Conservation (phyloP, 768 basidiomycete genomes). For the Mycena vitilis region DNA sequence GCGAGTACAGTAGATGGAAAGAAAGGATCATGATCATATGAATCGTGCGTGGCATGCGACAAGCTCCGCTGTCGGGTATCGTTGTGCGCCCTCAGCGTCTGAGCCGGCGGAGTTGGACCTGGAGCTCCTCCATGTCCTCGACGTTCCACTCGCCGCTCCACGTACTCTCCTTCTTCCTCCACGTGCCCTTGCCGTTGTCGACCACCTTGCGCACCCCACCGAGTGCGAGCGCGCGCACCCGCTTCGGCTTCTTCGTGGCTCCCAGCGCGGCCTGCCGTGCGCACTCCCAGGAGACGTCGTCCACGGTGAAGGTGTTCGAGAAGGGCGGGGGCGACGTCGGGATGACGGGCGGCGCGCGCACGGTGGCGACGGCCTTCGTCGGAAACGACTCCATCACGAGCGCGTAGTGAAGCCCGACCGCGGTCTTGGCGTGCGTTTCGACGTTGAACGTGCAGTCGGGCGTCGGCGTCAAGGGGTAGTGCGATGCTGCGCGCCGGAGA, state of each 20-base stretch:
- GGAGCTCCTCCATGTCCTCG: constrained; percentile 42
- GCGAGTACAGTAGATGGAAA: constrained; percentile 18
- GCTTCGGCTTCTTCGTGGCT: constrained; percentile 9
- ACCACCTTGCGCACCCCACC: constrained; percentile 29
- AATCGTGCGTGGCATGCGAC: not conserved
- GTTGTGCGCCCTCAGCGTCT: constrained; percentile 1
- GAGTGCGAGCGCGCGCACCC: not conserved
- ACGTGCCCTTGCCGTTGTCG: constrained; percentile 32
- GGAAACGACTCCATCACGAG: constrained; percentile 27
- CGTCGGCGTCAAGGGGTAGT: constrained; percentile 30
- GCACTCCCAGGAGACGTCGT: constrained; percentile 32
- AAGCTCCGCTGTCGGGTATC: constrained; percentile 9
- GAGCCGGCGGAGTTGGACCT: constrained; percentile 23
- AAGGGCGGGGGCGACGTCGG: constrained; percentile 34
- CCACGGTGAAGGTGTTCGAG: constrained; percentile 28
- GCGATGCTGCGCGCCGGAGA: not conserved
- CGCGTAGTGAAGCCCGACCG: constrained; percentile 35
- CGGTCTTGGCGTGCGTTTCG: constrained; percentile 20
- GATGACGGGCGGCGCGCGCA: not conserved
- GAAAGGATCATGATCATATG: constrained; percentile 7
- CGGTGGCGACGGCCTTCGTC: not conserved
- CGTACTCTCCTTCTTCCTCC: constrained; percentile 41
- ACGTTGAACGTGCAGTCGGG: constrained; percentile 25
- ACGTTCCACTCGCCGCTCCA: constrained; percentile 52
- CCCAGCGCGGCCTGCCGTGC: constrained; percentile 27